Evolutionary conservation across 495 filamentous ascomycete species (phyloP), one percentile per base, ranked within the genome.

Genomic region (Viridothelium virens): DNA sequence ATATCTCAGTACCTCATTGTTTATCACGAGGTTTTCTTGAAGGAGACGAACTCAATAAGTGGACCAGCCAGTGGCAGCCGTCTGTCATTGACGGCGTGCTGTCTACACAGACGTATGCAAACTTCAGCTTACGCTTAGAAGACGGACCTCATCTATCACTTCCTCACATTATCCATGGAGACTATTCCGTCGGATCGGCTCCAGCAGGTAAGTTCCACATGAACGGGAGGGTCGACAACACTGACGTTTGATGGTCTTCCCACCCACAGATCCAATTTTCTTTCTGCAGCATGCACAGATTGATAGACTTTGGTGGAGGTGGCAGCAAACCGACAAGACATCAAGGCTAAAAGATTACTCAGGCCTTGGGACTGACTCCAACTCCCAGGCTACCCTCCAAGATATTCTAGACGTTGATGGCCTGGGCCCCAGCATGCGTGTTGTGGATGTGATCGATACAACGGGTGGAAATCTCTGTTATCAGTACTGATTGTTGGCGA

Each of bases 301-400:
- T 11, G 67, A 68, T 53, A 63, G 67, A 36, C 56, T 68, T 16
- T 68, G 67, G 67, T 68, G 67, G 67, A 34, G 44, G n/a, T 68
- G 67, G 67, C 67, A 68, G 53, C 46, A 68, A 16, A 25, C 47
- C 6, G 50, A 68, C n/a, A 41, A 50, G 9, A 33, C 37, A 4
- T 36, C 46, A 2, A 64, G 63, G 12, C 34, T 46, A 7, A 3
- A 56, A 3, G 3, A 56, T 18, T 68, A 68, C 38, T 25, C 53
- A 31, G 67, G 67, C 14, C 50, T 61, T 53, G 48, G 46, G 48
- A 10, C 64, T 11, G 56, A 68, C 50, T 65, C 63, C 1, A 65
- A 39, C 37, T 48, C 64, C 12, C 3, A 46, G 36, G 47, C 67
- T 12, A 65, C 63, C 59, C 16, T 68, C 47, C 34, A 41, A 7